These are phyloP conservation scores for Blastobotrys americana DNA, from an alignment of 805 yeast species.

Conservation along the genomic window DNA sequence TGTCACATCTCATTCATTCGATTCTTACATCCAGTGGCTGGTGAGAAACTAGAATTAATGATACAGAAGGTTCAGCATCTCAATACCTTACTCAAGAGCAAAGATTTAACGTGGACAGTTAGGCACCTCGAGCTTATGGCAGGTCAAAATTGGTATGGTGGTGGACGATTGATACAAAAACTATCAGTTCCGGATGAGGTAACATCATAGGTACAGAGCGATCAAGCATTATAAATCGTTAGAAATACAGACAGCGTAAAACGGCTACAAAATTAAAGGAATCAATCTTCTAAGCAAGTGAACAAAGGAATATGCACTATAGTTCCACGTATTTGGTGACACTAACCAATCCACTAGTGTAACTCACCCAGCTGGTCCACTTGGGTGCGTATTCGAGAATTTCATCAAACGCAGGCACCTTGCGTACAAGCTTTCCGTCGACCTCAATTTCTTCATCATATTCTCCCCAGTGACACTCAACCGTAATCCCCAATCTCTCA, in stretches of 20 bases:
- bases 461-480: constrained; percentile 77
- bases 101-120: constrained; percentile 18
- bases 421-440: constrained; percentile 33
- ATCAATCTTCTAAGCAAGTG: background rate
- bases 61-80: too few relatives aligned
- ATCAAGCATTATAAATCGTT: background rate
- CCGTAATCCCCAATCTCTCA: constrained; percentile 33
- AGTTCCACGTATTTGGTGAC: constrained; percentile 44
- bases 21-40: too few relatives aligned
- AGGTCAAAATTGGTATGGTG: constrained; percentile 22
- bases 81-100: too few relatives aligned
- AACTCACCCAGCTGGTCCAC: constrained; percentile 57
- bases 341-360: constrained; percentile 57
- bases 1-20: constrained; percentile 23
- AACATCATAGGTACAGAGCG: background rate
- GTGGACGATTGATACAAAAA: background rate
- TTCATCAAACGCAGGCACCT: constrained; percentile 68
- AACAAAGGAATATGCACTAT: constrained; percentile 16
- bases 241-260: background rate
- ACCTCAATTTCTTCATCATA: constrained; percentile 39
- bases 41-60: too few relatives aligned
- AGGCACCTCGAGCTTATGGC: constrained; percentile 14
- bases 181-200: constrained; percentile 1
- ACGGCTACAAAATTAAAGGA: background rate
- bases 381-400: constrained; percentile 59